phyloP scores from a whole-genome alignment of 768 basidiomycete species.

The Trametopsis cervina region DNA sequence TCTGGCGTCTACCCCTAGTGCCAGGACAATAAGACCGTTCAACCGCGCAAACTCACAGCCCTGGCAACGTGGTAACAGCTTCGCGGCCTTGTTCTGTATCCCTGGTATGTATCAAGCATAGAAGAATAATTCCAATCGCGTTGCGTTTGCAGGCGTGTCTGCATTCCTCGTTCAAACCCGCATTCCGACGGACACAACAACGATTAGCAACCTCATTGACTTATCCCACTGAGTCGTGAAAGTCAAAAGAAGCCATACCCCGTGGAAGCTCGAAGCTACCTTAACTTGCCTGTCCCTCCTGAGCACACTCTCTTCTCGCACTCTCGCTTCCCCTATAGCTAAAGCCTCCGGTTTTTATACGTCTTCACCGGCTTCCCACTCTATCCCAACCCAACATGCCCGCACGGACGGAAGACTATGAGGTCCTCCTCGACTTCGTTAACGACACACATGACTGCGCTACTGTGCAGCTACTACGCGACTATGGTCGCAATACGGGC shows the following conservation, averaged over 20 bases:
- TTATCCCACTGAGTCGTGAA: slow-evolving; percentile 8
- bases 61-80: slow-evolving; percentile 22
- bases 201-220: slow-evolving; percentile 10
- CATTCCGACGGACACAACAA: slow-evolving; percentile 2
- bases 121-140: slow-evolving; percentile 8
- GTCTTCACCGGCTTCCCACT: slow-evolving; percentile 15
- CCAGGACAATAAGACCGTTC: slow-evolving; percentile 19
- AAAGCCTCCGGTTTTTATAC: slow-evolving; percentile 13
- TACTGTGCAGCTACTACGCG: slow-evolving; percentile 55
- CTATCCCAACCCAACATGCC: slow-evolving; percentile 39
- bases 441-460: slow-evolving; percentile 63
- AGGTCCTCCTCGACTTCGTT: slow-evolving; percentile 60
- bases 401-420: slow-evolving; percentile 49
- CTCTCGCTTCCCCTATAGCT: slow-evolving; percentile 20
- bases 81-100: slow-evolving; percentile 6
- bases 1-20: neutral
- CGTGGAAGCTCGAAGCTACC: slow-evolving; percentile 22
- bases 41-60: slow-evolving; percentile 7
- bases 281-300: slow-evolving; percentile 12
- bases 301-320: slow-evolving; percentile 20
- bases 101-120: slow-evolving; percentile 1
- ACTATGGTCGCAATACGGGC: slow-evolving; percentile 52
- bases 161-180: slow-evolving; percentile 2
- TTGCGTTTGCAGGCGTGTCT: slow-evolving; percentile 9
- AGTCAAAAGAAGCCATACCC: slow-evolving; percentile 16